A percentile compares a stretch with the other conserved stretches of the same genome.
Evolutionary conservation across 495 filamentous ascomycete genomes (phyloP).

Genomic region (Chaetomidium leptoderma): DNA sequence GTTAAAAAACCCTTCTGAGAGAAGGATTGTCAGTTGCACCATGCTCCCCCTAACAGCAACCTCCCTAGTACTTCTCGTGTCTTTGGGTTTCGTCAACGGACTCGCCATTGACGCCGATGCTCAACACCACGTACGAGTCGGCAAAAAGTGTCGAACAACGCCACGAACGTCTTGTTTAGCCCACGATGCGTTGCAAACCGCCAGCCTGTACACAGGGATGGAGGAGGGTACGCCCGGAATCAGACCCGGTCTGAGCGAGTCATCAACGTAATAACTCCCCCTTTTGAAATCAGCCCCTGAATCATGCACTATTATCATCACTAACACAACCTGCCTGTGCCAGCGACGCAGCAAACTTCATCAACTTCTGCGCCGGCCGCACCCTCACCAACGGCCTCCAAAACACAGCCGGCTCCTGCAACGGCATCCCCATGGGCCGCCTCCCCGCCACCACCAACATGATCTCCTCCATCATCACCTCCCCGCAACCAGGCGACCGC

Average conservation of each 20-base stretch:
- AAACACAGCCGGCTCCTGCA: slow-evolving; percentile 48
- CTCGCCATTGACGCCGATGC: neutral
- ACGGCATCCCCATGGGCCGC: slow-evolving; percentile 56
- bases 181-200: slow-evolving; percentile 2
- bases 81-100: neutral
- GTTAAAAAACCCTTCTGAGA: no score
- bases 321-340: neutral
- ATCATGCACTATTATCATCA: slow-evolving; percentile 36
- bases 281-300: no score
- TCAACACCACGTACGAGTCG: neutral
- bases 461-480: slow-evolving; percentile 54
- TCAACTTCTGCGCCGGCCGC: slow-evolving; percentile 51
- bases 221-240: slow-evolving; percentile 12
- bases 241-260: slow-evolving; percentile 1
- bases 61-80: neutral
- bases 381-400: slow-evolving; percentile 51
- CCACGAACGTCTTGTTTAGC: slow-evolving; percentile 1
- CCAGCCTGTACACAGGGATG: slow-evolving; percentile 3
- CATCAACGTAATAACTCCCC: slow-evolving; percentile 3
- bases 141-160: neutral
- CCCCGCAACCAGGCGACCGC: slow-evolving; percentile 38
- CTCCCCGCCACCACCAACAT: slow-evolving; percentile 54
- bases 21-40: neutral
- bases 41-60: neutral
- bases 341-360: slow-evolving; percentile 42